These are phyloP conservation scores for Saccharomyces cerevisiae DNA, from an alignment of 805 yeast species.

Conservation along the genomic window DNA sequence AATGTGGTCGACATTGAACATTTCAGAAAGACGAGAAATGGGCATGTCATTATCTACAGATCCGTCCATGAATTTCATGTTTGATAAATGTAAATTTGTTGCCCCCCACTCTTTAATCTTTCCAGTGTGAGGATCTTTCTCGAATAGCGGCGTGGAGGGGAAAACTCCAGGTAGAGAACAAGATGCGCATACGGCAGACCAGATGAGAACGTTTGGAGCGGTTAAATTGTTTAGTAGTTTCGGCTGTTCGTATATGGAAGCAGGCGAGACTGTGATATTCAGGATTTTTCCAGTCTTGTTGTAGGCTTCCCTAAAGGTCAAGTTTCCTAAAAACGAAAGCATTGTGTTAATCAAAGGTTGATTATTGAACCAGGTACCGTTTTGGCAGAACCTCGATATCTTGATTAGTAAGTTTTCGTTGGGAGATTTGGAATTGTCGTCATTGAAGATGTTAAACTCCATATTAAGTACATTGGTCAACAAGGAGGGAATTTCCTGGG, in stretches of 20 bases:
- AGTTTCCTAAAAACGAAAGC: constrained; percentile 72
- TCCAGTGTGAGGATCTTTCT: constrained; percentile 69
- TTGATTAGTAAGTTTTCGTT: constrained; percentile 45
- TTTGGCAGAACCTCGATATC: constrained; percentile 57
- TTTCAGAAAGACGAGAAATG: constrained; percentile 78
- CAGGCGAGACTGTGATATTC: constrained; percentile 89
- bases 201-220: constrained; percentile 70
- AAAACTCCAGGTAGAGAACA: constrained; percentile 92
- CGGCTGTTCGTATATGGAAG: constrained; percentile 86
- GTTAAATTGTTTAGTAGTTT: constrained; percentile 70
- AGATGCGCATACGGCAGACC: constrained; percentile 90
- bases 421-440: constrained; percentile 40
- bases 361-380: constrained; percentile 86
- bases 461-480: constrained; percentile 40
- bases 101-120: constrained; percentile 75
- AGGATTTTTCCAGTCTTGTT: constrained; percentile 89
- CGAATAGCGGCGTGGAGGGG: constrained; percentile 76
- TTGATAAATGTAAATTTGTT: constrained; percentile 27
- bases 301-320: constrained; percentile 90
- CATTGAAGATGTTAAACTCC: constrained; percentile 50
- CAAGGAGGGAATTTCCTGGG: constrained; percentile 55
- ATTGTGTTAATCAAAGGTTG: constrained; percentile 62
- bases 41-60: constrained; percentile 94
- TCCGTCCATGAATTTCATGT: constrained; percentile 86
- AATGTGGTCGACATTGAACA: constrained; percentile 95